Percentiles rank a stretch among this genome's conserved stretches.
Conservation (phyloP, 208 protist species). For the Trypanosoma boissoni region DNA sequence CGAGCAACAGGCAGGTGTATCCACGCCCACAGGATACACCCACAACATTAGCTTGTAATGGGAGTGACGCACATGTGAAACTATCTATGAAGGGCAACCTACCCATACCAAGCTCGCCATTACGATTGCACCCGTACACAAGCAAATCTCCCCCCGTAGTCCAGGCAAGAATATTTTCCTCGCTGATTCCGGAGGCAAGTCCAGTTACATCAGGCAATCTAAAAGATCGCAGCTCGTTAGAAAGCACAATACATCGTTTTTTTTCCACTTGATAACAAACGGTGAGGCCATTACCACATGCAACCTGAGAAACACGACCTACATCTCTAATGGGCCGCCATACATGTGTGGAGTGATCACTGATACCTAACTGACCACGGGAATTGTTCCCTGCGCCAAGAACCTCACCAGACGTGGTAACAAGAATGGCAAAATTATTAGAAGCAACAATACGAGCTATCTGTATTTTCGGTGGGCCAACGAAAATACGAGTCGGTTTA, state of each 20-base stretch:
- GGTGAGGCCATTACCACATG: conserved; percentile 15
- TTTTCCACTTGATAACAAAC: conserved; percentile 22
- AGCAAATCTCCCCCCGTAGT: conserved; percentile 11
- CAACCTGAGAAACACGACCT: conserved; percentile 13
- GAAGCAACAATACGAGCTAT: conserved; percentile 17
- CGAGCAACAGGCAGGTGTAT: conserved; percentile 17
- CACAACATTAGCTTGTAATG: conserved; percentile 15
- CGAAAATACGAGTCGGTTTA: conserved; percentile 12
- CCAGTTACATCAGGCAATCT: conserved; percentile 7
- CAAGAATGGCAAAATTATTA: conserved; percentile 15
- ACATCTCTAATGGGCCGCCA: conserved; percentile 24
- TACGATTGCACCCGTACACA: conserved; percentile 10
- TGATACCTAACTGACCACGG: conserved; percentile 21
- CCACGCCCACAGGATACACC: conserved; percentile 20
- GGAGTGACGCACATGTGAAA: conserved; percentile 11
- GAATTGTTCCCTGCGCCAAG: conserved; percentile 22
- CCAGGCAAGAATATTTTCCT: conserved; percentile 15
- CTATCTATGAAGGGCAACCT: conserved; percentile 3
- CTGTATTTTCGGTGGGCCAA: conserved; percentile 13
- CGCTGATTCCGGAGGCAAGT: conserved; percentile 5
- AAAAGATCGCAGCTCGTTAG: conserved; percentile 13
- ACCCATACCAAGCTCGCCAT: conserved; percentile 13
- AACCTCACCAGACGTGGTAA: conserved; percentile 19
- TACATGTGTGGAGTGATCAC: conserved; percentile 7
- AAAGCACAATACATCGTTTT: conserved; percentile 20